Percentiles rank a stretch among this genome's conserved stretches.
Evolutionary conservation across 305 asterid genomes (phyloP).

Genomic region (Plantago coronopus): DNA sequence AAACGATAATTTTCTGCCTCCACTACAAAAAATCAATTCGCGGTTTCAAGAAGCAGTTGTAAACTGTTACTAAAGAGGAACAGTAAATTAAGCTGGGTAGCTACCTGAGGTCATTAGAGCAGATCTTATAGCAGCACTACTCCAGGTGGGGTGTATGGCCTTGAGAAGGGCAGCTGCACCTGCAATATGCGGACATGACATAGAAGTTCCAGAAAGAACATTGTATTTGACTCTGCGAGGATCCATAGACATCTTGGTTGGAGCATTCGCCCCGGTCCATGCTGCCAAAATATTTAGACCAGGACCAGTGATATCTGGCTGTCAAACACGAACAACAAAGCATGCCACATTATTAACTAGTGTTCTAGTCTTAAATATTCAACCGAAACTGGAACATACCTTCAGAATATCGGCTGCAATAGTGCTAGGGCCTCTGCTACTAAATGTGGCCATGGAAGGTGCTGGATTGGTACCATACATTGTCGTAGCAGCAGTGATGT

Average conservation of each 20-base stretch:
- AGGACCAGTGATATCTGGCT: conserved; percentile 95
- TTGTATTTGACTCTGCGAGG: conserved; percentile 58
- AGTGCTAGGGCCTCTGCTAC: conserved; percentile 76
- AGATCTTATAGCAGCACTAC: conserved; percentile 90
- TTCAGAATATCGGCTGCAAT: conserved; percentile 69
- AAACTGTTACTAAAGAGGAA: no score
- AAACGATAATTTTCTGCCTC: no score
- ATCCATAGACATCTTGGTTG: conserved; percentile 50
- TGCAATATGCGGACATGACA: conserved; percentile 84
- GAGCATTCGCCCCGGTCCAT: conserved; percentile 82
- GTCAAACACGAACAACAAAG: conserved; percentile 1
- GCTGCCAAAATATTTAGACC: conserved; percentile 86
- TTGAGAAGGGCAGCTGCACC: conserved; percentile 77
- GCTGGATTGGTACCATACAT: conserved; percentile 52
- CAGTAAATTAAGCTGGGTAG: neutral
- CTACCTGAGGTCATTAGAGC: conserved; percentile 80
- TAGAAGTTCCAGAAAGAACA: conserved; percentile 77
- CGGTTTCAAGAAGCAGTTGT: no score
- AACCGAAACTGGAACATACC: conserved; percentile 35
- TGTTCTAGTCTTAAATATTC: neutral
- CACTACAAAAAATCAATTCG: no score
- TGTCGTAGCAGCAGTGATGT: conserved; percentile 47
- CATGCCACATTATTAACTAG: neutral
- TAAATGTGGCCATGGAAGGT: conserved; percentile 73
- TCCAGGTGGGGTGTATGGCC: conserved; percentile 87